These are phyloP conservation scores for Dinochytrium kinnereticum DNA, from an alignment of 371 early-diverging fungal species.

Conservation along the genomic window DNA sequence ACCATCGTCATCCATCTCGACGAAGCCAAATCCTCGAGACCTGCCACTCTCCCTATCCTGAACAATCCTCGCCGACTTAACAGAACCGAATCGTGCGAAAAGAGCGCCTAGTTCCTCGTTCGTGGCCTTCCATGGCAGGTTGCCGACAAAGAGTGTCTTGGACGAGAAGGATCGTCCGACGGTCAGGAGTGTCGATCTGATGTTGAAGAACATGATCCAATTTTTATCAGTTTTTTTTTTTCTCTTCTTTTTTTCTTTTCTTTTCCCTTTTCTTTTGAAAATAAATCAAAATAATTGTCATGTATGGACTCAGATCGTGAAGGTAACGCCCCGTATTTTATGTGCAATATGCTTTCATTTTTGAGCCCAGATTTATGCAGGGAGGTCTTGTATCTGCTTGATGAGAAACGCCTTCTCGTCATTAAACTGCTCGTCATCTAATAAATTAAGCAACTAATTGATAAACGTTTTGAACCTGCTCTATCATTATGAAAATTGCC, in stretches of 20 bases:
- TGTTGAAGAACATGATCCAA: no score
- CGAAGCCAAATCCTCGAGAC: slow-evolving; percentile 52
- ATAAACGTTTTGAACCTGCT: slow-evolving; percentile 67
- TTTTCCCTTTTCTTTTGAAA: background rate
- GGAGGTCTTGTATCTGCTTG: slow-evolving; percentile 74
- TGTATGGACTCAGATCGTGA: no score
- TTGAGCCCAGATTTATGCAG: background rate
- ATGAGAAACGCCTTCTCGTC: slow-evolving; percentile 97
- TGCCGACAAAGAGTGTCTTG: slow-evolving; percentile 51
- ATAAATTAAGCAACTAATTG: background rate
- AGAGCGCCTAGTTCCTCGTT: slow-evolving; percentile 38
- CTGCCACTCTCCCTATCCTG: slow-evolving; percentile 58
- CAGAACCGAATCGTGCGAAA: slow-evolving; percentile 40
- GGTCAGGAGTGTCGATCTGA: slow-evolving; percentile 4
- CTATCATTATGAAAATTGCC: slow-evolving; percentile 92
- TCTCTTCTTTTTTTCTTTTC: background rate
- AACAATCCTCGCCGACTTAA: slow-evolving; percentile 48
- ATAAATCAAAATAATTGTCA: no score
- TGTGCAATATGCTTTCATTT: no score
- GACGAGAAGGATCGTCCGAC: slow-evolving; percentile 30
- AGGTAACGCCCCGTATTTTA: no score
- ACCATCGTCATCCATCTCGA: slow-evolving; percentile 45
- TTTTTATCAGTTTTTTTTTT: no score
- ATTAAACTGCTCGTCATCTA: slow-evolving; percentile 96
- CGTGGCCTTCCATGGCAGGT: slow-evolving; percentile 44